Evolutionary conservation across 352 stramenopile genomes (phyloP).

Genomic region (Phytophthora ohioensis): DNA sequence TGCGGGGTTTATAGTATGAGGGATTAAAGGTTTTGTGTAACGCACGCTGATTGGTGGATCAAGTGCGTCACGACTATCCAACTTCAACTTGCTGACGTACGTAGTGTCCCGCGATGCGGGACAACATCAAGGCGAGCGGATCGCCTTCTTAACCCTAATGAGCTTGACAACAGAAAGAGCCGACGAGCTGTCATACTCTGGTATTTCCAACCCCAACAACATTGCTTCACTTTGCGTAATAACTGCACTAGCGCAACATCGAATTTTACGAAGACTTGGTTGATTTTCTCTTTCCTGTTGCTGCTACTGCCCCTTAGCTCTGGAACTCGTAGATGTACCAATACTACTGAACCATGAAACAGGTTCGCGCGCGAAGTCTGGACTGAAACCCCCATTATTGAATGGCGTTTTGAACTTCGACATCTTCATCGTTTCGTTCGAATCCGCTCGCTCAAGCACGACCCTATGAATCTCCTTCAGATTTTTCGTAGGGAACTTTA

Average conservation of each 20-base stretch:
- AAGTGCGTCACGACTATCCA: not conserved
- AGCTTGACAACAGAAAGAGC: too few relatives aligned
- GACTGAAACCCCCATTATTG: constrained; percentile 79
- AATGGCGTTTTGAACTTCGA: constrained; percentile 86
- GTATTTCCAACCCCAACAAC: constrained; percentile 90
- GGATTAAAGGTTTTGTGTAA: constrained; percentile 2
- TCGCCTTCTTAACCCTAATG: too few relatives aligned
- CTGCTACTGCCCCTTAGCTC: constrained; percentile 20
- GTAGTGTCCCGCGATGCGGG: not conserved
- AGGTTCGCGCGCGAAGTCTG: constrained; percentile 73
- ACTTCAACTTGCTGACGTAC: constrained; percentile 18
- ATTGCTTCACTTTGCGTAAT: constrained; percentile 95
- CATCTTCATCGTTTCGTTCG: constrained; percentile 91
- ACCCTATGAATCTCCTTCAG: constrained; percentile 79
- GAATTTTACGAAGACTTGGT: constrained; percentile 84
- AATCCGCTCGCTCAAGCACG: constrained; percentile 91
- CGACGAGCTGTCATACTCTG: constrained; percentile 57
- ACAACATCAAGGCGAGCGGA: too few relatives aligned
- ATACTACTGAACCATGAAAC: constrained; percentile 15
- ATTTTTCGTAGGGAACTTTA: constrained; percentile 92
- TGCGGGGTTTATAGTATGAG: not conserved
- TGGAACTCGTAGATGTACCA: constrained; percentile 9
- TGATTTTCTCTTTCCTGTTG: constrained; percentile 3
- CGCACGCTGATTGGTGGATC: constrained; percentile 12
- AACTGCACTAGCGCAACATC: constrained; percentile 91